Evolutionary conservation across 176 grass and related monocot species (phyloP), one percentile per base, ranked within the genome.

Genomic region (Hordeum marinum): DNA sequence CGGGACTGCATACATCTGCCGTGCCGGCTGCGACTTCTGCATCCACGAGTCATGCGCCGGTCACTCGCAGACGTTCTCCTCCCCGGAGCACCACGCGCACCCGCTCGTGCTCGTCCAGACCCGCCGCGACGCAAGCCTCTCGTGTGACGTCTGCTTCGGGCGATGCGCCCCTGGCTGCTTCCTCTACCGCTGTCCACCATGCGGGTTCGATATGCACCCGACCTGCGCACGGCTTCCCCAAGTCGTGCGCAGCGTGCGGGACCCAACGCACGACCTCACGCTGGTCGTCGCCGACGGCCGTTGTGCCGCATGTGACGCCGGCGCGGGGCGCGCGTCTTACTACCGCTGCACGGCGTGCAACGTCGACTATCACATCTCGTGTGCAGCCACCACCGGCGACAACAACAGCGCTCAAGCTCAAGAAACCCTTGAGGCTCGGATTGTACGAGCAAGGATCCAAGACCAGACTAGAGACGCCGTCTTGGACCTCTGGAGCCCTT

Each of bases 131-230:
- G 43, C 1, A 12, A 3, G 4, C 12, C 36, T 5, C 20, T 2
- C 5, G 10, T 81, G 78, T 42, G 42, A 36, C 63, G 18, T 81
- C 18, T 81, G 78, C 26, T 23, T 1, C 0, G 78, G 41, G 13
- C 2, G 0, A n/a, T 66, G 41, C 41, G 60, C 39, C 59, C 23
- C 60, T 12, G 25, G 60, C 12, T 64, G 23, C 59, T 79, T 79
- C 24, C 77, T 79, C 37, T 79, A 79, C 77, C 59, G 77, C 77
- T 79, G 77, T 35, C 77, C 37, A n/a, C 77, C 77, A 7, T 79
- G 77, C 77, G 39, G 39, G 13, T 79, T 79, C 77, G 77, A 79
- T 55, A 79, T 63, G 58, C 57, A 79, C 58, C 76, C 59, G 59
- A 14, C 37, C 77, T 79, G 77, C 59, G 57, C 2, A n/a, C 21